Evolutionary conservation across 345 rosid genomes (phyloP), one percentile per base, ranked within the genome.

Genomic region (Populus tremula): DNA sequence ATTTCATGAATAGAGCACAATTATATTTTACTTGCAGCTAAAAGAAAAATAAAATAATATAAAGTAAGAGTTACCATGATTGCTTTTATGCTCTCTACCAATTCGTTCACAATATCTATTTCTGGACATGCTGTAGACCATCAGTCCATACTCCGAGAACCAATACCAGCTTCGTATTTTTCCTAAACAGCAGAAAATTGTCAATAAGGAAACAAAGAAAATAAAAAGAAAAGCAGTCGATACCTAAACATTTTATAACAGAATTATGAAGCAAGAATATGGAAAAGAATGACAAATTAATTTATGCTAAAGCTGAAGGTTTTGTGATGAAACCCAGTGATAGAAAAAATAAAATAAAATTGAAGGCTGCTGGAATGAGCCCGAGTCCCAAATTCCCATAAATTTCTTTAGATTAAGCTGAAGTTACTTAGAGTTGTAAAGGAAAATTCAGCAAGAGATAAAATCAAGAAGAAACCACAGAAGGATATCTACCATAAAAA

Each of bases 151-250:
- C 79, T 90, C 96, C 29, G 98, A 91, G 81, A 96, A 91, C 99
- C 98, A 96, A 87, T 90, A 96, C 99, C 99, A 96, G 91, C 94
- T 88, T 69, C 94, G 82, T 72, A 93, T 90, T 86, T 90, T 94
- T 65, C 99, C 99, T 95, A 76, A 74, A 72, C 39, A 36, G 7
- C 63, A 82, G 49, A 25, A 63, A 80, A 75, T 49, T 33, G 61
- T 77, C 61, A 77, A 43, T 67, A 66, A 69, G 73, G 62, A 69
- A 49, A 69, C 45, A 68, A 64, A 64, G 70, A 43, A 72, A 36
- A 75, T 17, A 56, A 27, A 41, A 33, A 35, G 23, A 20, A 20
- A 45, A 20, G 43, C 47, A 31, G 10, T 10, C 9, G 41, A 38
- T 4, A 31, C 7, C 21, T 35, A 29, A 8, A 75, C 17, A 53